A percentile compares a stretch with the other conserved stretches of the same genome.
These are phyloP conservation scores for Carex pumila DNA, from an alignment of 176 grass and related monocot genomes.

Conservation along the genomic window DNA sequence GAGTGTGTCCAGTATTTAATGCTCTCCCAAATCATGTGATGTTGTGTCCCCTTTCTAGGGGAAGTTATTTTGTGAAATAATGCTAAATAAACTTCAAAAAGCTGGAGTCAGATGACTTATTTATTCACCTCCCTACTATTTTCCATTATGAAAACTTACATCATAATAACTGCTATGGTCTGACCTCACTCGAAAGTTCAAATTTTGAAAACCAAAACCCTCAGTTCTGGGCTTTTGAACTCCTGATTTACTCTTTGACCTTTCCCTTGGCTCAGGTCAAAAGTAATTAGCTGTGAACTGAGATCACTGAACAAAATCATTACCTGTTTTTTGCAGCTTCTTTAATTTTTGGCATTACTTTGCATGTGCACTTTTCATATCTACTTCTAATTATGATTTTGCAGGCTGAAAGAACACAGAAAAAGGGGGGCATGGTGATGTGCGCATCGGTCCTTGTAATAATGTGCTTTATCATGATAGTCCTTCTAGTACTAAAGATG, in stretches of 20 bases:
- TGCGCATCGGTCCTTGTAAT: conserved; percentile 91
- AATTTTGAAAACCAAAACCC: not conserved
- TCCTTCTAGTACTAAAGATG: conserved; percentile 77
- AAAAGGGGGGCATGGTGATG: conserved; percentile 92
- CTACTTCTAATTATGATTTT: conserved; percentile 25
- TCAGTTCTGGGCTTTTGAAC: not conserved
- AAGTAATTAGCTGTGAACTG: not conserved
- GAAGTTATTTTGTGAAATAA: not conserved
- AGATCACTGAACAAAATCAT: not conserved
- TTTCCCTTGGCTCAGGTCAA: not conserved
- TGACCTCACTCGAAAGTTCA: not conserved
- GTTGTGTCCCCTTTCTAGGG: not conserved
- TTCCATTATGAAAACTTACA: not conserved
- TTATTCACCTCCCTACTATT: not conserved
- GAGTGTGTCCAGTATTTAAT: not conserved
- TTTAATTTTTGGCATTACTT: conserved; percentile 1
- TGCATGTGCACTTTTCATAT: conserved; percentile 28
- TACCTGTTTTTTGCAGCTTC: not conserved
- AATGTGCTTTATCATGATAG: conserved; percentile 88
- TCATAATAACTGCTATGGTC: not conserved
- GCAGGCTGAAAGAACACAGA: conserved; percentile 93
- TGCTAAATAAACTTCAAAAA: not conserved
- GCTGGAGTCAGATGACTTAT: not conserved
- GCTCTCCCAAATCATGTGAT: not conserved
- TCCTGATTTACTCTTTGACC: not conserved